Evolutionary conservation across 768 basidiomycete genomes (phyloP), one percentile per base, ranked within the genome.

Genomic region (Mycena vitilis): DNA sequence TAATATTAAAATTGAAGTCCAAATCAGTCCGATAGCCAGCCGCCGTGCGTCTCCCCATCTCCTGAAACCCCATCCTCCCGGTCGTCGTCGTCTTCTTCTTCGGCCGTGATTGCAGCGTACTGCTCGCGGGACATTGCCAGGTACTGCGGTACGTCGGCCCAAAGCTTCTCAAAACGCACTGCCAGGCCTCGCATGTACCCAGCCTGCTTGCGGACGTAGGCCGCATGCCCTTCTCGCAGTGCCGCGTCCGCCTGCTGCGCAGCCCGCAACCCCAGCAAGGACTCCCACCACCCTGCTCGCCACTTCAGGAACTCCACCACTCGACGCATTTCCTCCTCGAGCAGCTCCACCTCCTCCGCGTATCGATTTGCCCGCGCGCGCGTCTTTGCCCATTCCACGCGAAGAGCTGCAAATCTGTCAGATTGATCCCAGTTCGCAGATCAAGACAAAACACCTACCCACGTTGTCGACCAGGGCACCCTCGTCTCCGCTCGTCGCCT

Each of bases 241-340:
- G 34, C 52, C 9, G 34, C 52, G 5, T 8, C 16, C 34, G 34
- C 30, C 16, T 3, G 5, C 1, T 36, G 15, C n/a, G n/a, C n/a
- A 5, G 34, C 52, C 30, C 52, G 52, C 52, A 53, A 13, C 10
- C 52, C 52, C 16, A 53, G 16, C 34, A 36, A 0, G 15, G 30
- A 34, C 6, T 34, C 6, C 77, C 76, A 76, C 67, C 61, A 69
- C 1, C 55, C 22, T 0, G 68, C 66, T 15, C 71, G 65, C 69
- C 71, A 69, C 16, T 53, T 2, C 1, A 76, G 44, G 38, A 71
- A 75, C n/a, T n/a, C 42, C 44, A 60, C 13, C 0, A 68, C 54
- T 0, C 71, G 48, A 4, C 71, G 56, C 76, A 77, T 78, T 59
- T 77, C 76, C 60, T 77, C 75, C n/a, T 55, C 34, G 47, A 48